A percentile compares a stretch with the other conserved stretches of the same genome.
These are phyloP conservation scores for Pythium aphanidermatum DNA, from an alignment of 352 stramenopile species.

Conservation along the genomic window DNA sequence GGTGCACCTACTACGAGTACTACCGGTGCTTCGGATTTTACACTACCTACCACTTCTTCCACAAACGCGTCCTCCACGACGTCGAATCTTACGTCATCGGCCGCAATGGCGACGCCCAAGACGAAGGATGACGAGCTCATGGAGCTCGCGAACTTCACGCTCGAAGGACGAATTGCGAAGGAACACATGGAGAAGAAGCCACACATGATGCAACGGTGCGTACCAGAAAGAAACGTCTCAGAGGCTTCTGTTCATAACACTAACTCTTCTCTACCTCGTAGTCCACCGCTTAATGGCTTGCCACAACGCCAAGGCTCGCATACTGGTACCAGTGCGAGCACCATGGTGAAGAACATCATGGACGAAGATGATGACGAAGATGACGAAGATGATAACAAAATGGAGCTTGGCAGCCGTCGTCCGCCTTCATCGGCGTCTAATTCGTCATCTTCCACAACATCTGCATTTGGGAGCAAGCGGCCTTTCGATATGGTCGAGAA, in stretches of 20 bases:
- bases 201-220: not conserved
- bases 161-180: constrained; percentile 32
- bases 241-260: no score
- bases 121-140: constrained; percentile 21
- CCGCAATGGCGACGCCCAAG: constrained; percentile 4
- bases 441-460: no score
- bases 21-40: not conserved
- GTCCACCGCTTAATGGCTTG: no score
- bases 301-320: no score
- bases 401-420: constrained; percentile 1
- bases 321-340: not conserved
- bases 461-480: constrained; percentile 27
- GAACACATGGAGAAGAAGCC: not conserved
- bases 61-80: constrained; percentile 21
- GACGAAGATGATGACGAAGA: constrained; percentile 17
- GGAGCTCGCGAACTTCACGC: constrained; percentile 32
- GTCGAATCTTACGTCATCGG: constrained; percentile 13
- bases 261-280: no score
- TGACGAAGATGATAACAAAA: constrained; percentile 22
- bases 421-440: constrained; percentile 4
- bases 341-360: constrained; percentile 35
- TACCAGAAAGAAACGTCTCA: no score
- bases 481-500: constrained; percentile 38
- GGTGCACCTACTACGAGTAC: no score
- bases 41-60: not conserved